Conservation (phyloP, 2,329 filamentous ascomycete species). For the Fusarium sp. region DNA sequence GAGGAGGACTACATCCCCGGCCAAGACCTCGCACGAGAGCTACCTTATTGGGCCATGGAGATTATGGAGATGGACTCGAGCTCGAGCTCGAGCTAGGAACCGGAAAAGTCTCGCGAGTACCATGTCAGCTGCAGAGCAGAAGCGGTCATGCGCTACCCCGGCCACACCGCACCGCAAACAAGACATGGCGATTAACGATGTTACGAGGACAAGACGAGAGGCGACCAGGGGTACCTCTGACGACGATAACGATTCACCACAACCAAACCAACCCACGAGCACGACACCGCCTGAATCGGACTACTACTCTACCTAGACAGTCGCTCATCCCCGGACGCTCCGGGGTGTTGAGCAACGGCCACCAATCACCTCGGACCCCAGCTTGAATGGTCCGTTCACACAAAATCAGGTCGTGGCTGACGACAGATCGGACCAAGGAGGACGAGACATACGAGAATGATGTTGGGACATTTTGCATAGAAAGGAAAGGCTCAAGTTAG, state of each 20-base stretch:
- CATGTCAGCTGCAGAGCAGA: slow-evolving; percentile 30
- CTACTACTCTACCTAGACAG: slow-evolving; percentile 16
- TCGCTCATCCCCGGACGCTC: slow-evolving; percentile 25
- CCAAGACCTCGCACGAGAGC: slow-evolving; percentile 59
- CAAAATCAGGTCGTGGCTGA: slow-evolving; percentile 4
- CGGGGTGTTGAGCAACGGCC: slow-evolving; percentile 11
- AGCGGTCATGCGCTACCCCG: slow-evolving; percentile 25
- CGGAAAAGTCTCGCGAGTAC: slow-evolving; percentile 12
- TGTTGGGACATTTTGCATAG: slow-evolving; percentile 43
- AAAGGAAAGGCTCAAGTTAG: slow-evolving; percentile 24
- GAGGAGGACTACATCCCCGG: slow-evolving; percentile 58
- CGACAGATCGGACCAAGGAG: slow-evolving; percentile 23
- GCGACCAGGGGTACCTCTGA: slow-evolving; percentile 41
- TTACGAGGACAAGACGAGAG: slow-evolving; percentile 38
- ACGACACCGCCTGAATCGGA: slow-evolving; percentile 36
- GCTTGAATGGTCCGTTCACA: slow-evolving; percentile 19
- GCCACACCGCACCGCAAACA: slow-evolving; percentile 13
- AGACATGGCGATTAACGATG: slow-evolving; percentile 43
- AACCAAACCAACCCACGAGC: slow-evolving; percentile 35
- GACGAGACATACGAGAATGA: slow-evolving; percentile 39
- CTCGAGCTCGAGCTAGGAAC: slow-evolving; percentile 37
- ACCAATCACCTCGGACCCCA: slow-evolving; percentile 23
- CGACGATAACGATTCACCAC: slow-evolving; percentile 43
- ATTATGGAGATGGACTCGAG: slow-evolving; percentile 62
- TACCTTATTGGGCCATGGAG: slow-evolving; percentile 63